phyloP scores from a whole-genome alignment of 2,329 filamentous ascomycete species.

The Penicillium nordicum region DNA sequence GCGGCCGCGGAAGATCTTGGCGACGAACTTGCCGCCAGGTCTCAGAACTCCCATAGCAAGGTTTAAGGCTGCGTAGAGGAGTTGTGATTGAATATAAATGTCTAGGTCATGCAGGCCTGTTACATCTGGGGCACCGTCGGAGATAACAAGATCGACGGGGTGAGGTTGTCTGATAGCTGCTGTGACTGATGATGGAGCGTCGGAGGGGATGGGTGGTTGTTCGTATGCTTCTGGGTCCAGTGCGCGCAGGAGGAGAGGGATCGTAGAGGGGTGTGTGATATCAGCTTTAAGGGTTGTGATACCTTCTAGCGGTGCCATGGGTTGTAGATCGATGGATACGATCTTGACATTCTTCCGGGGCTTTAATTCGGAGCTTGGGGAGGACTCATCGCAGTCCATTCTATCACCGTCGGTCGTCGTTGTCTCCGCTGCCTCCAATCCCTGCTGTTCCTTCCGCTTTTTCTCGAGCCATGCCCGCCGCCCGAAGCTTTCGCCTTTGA shows the following conservation, averaged over 20 bases:
- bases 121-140: slow-evolving; percentile 92
- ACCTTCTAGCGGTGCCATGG: slow-evolving; percentile 88
- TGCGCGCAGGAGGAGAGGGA: slow-evolving; percentile 80
- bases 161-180: slow-evolving; percentile 58
- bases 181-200: slow-evolving; percentile 13
- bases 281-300: slow-evolving; percentile 91
- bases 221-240: slow-evolving; percentile 68
- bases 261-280: slow-evolving; percentile 94
- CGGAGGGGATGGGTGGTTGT: slow-evolving; percentile 32
- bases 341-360: slow-evolving; percentile 78
- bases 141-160: slow-evolving; percentile 88
- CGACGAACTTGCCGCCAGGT: slow-evolving; percentile 92
- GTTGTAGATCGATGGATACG: slow-evolving; percentile 91
- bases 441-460: slow-evolving; percentile 57
- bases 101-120: slow-evolving; percentile 96
- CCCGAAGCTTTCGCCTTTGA: slow-evolving; percentile 89
- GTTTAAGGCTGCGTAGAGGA: slow-evolving; percentile 91
- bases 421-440: slow-evolving; percentile 21
- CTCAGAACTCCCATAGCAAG: slow-evolving; percentile 88
- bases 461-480: slow-evolving; percentile 82
- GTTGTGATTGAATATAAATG: slow-evolving; percentile 94
- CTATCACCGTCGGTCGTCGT: slow-evolving; percentile 22
- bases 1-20: slow-evolving; percentile 92
- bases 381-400: slow-evolving; percentile 24
- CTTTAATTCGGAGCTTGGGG: slow-evolving; percentile 34